Conservation (phyloP, 306 rosid species). For the Rosa persica region DNA sequence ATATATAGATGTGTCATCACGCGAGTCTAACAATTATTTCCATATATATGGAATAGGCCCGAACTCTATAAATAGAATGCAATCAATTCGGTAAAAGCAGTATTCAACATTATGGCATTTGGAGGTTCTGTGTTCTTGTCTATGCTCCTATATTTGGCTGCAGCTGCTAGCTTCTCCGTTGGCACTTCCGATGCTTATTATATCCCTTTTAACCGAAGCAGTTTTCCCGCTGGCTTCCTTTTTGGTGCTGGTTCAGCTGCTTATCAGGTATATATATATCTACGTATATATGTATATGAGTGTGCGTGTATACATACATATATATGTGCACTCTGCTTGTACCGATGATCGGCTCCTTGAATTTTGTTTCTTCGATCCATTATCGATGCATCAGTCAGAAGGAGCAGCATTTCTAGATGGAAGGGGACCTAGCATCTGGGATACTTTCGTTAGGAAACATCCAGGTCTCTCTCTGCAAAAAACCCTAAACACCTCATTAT, state of each 20-base stretch:
- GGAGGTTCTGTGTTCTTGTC: background rate
- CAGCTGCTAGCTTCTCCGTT: background rate
- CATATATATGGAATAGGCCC: too few relatives aligned
- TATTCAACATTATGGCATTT: background rate
- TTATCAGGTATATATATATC: conserved; percentile 18
- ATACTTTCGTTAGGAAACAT: conserved; percentile 26
- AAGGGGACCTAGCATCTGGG: conserved; percentile 28
- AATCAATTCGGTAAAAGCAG: background rate
- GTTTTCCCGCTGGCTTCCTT: conserved; percentile 23
- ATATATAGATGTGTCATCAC: too few relatives aligned
- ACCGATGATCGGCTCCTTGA: background rate
- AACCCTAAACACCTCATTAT: too few relatives aligned
- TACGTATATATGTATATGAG: background rate
- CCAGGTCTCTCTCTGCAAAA: background rate
- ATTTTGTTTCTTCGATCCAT: background rate
- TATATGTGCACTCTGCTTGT: background rate
- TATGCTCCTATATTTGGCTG: background rate
- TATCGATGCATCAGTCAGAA: conserved; percentile 25
- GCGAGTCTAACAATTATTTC: too few relatives aligned
- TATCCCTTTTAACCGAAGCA: conserved; percentile 15
- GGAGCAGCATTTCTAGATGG: conserved; percentile 34
- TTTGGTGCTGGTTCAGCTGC: conserved; percentile 34
- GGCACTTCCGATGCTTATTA: background rate
- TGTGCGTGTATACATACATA: background rate
- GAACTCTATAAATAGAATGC: background rate